Base-by-base conservation (phyloP, 805 yeast species). In the Cyberlindnera amylophila region DNA sequence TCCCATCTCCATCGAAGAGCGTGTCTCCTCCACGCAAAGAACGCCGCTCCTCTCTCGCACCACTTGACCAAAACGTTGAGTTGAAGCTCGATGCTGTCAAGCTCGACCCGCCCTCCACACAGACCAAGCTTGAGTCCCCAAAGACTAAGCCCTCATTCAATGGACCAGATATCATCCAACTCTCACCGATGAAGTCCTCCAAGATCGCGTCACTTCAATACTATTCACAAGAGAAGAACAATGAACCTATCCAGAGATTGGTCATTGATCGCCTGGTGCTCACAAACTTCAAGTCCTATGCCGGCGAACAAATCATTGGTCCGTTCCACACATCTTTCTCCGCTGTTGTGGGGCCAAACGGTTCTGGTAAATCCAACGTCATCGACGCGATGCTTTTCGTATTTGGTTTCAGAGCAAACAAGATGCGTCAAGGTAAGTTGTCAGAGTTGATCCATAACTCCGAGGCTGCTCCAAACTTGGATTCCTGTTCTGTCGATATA, bases 281-380 rank as follows among this genome's bases (percentile, higher is more conserved):
- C 32, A 81, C 82, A 2, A 85, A 93, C 60, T 93, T 93, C 75
- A 93, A 93, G 60, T 89, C 97, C 0, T 93, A 93, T 60, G 98
- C 97, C 1, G 99, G 99, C 0, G 68, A 74, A 14, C 98, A 93
- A 65, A 77, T 78, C 6, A 86, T 93, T 38, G 99, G 99, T 0
- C 99, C 99, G 0, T 93, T 93, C 63, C 85, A 93, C 55, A 66
- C 90, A 29, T 87, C 95, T 5, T 95, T 93, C 58, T 86, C 96
- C 10, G 98, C 99, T 0, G 95, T 93, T 10, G 97, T 93, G 12
- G 99, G 99, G 0, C 99, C 99, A 5, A 93, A 93, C 62, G 99
- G 99, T 8, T 85, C 96, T 11, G 99, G 99, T 2, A 93, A 93
- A 64, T 90, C 98, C 13, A 93, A 95, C 58, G 97, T 93, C 50